A percentile compares a stretch with the other conserved stretches of the same genome.
Evolutionary conservation across 495 filamentous ascomycete genomes (phyloP).

Genomic region (Talaromyces thailandensis): DNA sequence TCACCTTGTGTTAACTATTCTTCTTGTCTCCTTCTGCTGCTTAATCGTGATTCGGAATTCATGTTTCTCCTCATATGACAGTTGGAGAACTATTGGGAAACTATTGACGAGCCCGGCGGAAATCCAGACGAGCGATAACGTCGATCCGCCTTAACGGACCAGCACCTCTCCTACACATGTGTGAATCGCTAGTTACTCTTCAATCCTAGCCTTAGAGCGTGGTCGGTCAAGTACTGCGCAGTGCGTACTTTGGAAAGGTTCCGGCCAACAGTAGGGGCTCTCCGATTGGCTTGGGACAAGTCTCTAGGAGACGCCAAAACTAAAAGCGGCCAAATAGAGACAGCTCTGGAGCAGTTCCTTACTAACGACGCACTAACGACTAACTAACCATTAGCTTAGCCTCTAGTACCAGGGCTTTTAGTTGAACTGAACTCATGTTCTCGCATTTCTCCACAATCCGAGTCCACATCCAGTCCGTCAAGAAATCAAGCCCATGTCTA

Average conservation of each 20-base stretch:
- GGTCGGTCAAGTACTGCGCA: not conserved
- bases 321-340: not conserved
- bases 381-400: not conserved
- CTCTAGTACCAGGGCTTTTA: not conserved
- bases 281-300: conserved; percentile 1
- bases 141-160: not conserved
- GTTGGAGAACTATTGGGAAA: conserved; percentile 1
- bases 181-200: not conserved
- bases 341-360: not conserved
- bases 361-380: not conserved
- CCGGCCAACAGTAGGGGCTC: not conserved
- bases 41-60: not conserved
- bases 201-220: not conserved
- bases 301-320: not conserved
- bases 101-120: conserved; percentile 1
- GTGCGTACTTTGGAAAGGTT: not conserved
- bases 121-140: not conserved
- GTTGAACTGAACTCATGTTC: conserved; percentile 6
- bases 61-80: not conserved
- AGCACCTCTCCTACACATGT: not conserved
- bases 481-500: not conserved
- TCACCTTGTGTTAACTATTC: not conserved
- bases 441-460: not conserved
- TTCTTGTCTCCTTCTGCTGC: not conserved
- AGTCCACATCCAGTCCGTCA: not conserved